Percentiles rank a stretch among this genome's conserved stretches.
Evolutionary conservation across 345 rosid species (phyloP).

Genomic region (Pistacia vera): DNA sequence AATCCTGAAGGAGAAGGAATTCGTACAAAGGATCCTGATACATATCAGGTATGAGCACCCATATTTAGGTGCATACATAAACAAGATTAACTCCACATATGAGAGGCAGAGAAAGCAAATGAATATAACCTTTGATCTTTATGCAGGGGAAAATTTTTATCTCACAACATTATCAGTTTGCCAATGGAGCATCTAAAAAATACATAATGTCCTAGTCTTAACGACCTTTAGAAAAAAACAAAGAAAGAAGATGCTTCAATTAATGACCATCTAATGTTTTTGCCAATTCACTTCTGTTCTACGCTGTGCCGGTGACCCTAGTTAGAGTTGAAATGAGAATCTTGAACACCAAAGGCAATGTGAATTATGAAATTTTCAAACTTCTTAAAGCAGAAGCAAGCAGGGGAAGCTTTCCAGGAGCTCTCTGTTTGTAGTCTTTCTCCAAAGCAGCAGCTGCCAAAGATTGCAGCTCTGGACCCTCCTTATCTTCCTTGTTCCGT

Average conservation of each 20-base stretch:
- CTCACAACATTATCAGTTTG: constrained; percentile 15
- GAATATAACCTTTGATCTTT: not conserved
- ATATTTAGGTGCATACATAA: not conserved
- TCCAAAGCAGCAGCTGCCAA: constrained; percentile 72
- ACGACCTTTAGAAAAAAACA: constrained; percentile 15
- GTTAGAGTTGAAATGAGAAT: constrained; percentile 16
- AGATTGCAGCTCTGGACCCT: constrained; percentile 72
- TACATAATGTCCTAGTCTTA: constrained; percentile 22
- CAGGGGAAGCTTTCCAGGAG: constrained; percentile 65
- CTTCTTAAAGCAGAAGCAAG: constrained; percentile 72
- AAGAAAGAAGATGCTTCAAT: not conserved
- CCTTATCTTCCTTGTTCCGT: constrained; percentile 84
- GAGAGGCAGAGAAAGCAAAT: not conserved
- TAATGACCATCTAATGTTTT: constrained; percentile 8
- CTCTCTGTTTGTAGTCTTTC: constrained; percentile 83
- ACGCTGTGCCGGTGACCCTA: constrained; percentile 15
- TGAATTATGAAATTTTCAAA: constrained; percentile 55
- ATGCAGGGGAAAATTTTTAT: not conserved
- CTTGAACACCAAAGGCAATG: constrained; percentile 13
- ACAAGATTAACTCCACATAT: not conserved
- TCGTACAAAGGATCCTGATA: too few relatives aligned
- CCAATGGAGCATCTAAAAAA: constrained; percentile 14
- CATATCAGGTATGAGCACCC: not conserved
- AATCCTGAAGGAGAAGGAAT: too few relatives aligned
- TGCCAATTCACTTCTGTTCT: constrained; percentile 3